Evolutionary conservation across 2,329 filamentous ascomycete species (phyloP).

Genomic region (Chaetomium globosum): DNA sequence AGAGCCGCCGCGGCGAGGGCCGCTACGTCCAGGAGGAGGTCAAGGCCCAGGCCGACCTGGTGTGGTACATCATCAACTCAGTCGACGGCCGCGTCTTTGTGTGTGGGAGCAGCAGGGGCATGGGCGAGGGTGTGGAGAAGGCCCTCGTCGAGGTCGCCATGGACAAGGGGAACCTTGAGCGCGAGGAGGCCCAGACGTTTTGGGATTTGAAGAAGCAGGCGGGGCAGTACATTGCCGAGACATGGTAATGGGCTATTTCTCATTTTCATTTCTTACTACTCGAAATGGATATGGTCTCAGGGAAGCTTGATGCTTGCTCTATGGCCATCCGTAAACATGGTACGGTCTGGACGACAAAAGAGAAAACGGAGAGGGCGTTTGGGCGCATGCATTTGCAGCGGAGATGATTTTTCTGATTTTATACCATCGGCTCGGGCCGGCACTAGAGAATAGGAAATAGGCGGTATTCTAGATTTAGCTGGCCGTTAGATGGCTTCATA

Average conservation of each 20-base stretch:
- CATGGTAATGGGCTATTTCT: constrained; percentile 52
- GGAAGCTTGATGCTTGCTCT: not conserved
- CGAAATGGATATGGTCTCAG: not conserved
- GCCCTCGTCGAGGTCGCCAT: constrained; percentile 89
- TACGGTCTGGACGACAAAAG: not conserved
- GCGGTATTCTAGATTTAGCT: constrained; percentile 9
- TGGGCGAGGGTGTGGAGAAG: constrained; percentile 94
- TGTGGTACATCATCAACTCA: constrained; percentile 96
- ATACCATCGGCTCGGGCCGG: constrained; percentile 27
- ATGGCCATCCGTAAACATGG: not conserved
- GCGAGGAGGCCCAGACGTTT: constrained; percentile 80
- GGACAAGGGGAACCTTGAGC: constrained; percentile 83
- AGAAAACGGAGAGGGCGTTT: constrained; percentile 24
- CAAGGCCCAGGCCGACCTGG: constrained; percentile 84
- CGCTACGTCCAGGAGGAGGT: constrained; percentile 98
- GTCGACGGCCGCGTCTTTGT: constrained; percentile 97
- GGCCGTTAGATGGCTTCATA: constrained; percentile 4
- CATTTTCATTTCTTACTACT: not conserved
- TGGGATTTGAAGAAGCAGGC: constrained; percentile 90
- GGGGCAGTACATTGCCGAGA: constrained; percentile 92
- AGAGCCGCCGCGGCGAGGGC: constrained; percentile 74
- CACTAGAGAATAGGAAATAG: constrained; percentile 19
- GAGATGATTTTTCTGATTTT: constrained; percentile 19
- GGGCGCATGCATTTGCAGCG: constrained; percentile 22
- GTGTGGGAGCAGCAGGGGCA: constrained; percentile 91